A percentile compares a stretch with the other conserved stretches of the same genome.
Evolutionary conservation across 208 protist species (phyloP).

Genomic region (Tritrichomonas musculus): DNA sequence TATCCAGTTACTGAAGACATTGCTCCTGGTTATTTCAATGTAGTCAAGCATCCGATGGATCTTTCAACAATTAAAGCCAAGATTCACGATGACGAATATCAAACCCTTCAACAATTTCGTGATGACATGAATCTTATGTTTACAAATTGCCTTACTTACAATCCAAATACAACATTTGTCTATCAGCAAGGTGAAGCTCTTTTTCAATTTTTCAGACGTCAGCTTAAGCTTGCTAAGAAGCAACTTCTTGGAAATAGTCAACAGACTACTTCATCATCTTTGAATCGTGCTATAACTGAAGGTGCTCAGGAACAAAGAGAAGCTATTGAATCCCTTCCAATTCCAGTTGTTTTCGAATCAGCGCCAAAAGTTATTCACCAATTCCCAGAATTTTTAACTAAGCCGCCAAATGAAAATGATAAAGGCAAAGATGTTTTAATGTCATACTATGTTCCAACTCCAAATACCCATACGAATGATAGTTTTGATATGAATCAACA

Average conservation of each 20-base stretch:
- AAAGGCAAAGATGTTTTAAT: too few relatives aligned
- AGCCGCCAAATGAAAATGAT: too few relatives aligned
- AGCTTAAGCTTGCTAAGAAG: neutral
- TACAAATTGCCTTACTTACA: slow-evolving; percentile 18
- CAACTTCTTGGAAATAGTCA: neutral
- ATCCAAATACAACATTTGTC: neutral
- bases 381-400: too few relatives aligned
- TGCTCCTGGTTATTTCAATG: neutral
- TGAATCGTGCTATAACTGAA: neutral
- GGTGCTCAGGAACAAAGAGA: neutral
- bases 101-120: neutral
- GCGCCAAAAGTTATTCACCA: too few relatives aligned
- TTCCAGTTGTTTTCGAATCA: too few relatives aligned
- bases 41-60: slow-evolving; percentile 34
- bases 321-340: too few relatives aligned
- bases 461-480: too few relatives aligned
- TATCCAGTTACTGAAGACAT: neutral
- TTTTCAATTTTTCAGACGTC: neutral
- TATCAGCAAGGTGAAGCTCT: neutral
- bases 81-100: neutral
- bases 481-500: too few relatives aligned
- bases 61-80: slow-evolving; percentile 19
- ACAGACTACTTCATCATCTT: neutral
- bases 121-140: slow-evolving; percentile 8
- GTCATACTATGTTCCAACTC: too few relatives aligned